These are phyloP conservation scores for Psilocybe cyanescens DNA, from an alignment of 768 basidiomycete species.

Conservation along the genomic window DNA sequence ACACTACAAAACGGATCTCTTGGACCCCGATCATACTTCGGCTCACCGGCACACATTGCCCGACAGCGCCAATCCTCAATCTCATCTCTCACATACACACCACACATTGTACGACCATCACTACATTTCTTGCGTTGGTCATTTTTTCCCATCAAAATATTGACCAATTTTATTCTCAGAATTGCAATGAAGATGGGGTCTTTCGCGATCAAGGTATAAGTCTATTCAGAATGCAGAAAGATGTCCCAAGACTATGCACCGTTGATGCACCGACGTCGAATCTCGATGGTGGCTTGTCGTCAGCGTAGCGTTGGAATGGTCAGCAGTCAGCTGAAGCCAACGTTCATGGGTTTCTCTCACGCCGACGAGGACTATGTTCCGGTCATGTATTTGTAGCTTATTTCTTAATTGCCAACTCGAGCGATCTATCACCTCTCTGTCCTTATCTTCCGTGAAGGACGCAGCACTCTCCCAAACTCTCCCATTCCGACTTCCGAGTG, in stretches of 20 bases:
- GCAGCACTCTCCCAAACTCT: neutral
- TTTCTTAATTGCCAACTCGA: neutral
- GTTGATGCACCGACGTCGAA: neutral
- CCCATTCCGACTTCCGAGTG: neutral
- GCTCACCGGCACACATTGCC: neutral
- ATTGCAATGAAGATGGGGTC: too few relatives aligned
- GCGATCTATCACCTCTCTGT: neutral
- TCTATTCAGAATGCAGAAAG: neutral
- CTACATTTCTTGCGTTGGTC: neutral
- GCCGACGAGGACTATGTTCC: slow-evolving; percentile 7
- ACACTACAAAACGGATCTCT: slow-evolving; percentile 6
- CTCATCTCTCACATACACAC: neutral
- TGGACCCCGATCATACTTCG: slow-evolving; percentile 1
- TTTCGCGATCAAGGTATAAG: neutral
- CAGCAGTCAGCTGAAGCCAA: neutral
- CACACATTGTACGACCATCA: neutral
- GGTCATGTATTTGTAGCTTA: slow-evolving; percentile 1
- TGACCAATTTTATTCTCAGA: too few relatives aligned
- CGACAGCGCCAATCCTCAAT: neutral
- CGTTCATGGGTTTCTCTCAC: slow-evolving; percentile 2
- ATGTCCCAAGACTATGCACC: neutral
- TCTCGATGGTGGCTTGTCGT: neutral
- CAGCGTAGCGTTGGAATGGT: neutral
- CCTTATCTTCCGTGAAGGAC: neutral
- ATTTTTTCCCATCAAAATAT: neutral